These are phyloP conservation scores for Colletotrichum sp. DNA, from an alignment of 2,329 filamentous ascomycete genomes.

Conservation along the genomic window DNA sequence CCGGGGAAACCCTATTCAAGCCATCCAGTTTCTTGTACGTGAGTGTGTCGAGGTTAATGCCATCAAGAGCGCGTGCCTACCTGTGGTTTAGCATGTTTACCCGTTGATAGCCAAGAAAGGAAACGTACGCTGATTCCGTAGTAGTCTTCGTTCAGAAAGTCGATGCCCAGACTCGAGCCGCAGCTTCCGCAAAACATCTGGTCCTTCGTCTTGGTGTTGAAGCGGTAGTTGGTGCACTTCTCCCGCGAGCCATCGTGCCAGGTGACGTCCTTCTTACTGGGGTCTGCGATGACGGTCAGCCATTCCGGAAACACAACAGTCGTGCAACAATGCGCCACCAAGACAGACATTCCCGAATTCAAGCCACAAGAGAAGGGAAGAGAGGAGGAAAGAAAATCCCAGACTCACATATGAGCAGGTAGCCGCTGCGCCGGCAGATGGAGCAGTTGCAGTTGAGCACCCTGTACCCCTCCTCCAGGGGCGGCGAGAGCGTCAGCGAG, in stretches of 20 bases:
- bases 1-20: constrained; percentile 33
- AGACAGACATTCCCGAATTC: neutral
- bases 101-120: neutral
- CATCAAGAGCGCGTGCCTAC: constrained; percentile 44
- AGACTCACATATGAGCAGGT: constrained; percentile 53
- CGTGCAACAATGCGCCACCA: neutral
- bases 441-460: constrained; percentile 60
- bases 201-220: constrained; percentile 52
- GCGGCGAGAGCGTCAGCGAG: constrained; percentile 51
- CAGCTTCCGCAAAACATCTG: constrained; percentile 55
- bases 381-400: fast-evolving
- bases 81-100: neutral
- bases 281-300: constrained; percentile 33
- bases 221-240: constrained; percentile 41
- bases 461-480: constrained; percentile 45
- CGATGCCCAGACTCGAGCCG: constrained; percentile 51
- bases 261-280: constrained; percentile 39
- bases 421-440: constrained; percentile 55
- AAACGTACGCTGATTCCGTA: constrained; percentile 50
- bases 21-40: constrained; percentile 42
- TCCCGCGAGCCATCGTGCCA: constrained; percentile 47
- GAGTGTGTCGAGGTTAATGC: constrained; percentile 43
- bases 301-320: neutral
- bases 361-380: neutral
- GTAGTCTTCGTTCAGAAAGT: constrained; percentile 37